Evolutionary conservation across 768 basidiomycete species (phyloP), one percentile per base, ranked within the genome.

Genomic region (Mycena galopus): DNA sequence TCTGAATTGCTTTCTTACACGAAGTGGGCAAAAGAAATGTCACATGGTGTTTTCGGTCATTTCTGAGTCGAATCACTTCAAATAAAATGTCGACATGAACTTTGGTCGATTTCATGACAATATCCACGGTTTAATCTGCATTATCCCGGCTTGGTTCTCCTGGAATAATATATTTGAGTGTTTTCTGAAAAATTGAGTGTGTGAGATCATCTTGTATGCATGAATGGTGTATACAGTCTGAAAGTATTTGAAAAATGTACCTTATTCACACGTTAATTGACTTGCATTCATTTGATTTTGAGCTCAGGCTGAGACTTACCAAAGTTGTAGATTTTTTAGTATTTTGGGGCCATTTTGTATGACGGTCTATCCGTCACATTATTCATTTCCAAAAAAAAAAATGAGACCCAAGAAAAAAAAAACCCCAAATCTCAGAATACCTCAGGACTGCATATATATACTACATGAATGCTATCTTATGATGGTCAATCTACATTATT

Each of bases 181-280:
- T 37, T 37, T 37, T 37, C 50, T 23, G 9, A 58, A 58, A 60
- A 21, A 37, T 27, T 7, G 25, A 39, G 23, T 60, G 23, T 60
- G 33, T 39, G 35, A 10, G 35, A 25, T 60, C 23, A 39, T 39
- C 17, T 23, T 39, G 21, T 60, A 39, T 39, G 25, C 35, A 60
- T n/a, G 35, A 60, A 60, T 60, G 58, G 58, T 39, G n/a, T 25
- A 39, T 17, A 60, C 39, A 60, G 58, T 37, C 35, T 60, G 35
- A 60, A 60, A 60, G 35, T 39, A 60, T n/a, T 60, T 39, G 23
- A 23, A 60, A 39, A 60, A 27, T 23, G 3, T 7, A 60, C 25
- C 58, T 19, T 25, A 23, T 37, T 23, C 35, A 39, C 35, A 25
- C n/a, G 6, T 60, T 32, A 16, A 29, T 57, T 33, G 17, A 57